Evolutionary conservation across 352 stramenopile species (phyloP).

Genomic region (Phytopythium sindhum): DNA sequence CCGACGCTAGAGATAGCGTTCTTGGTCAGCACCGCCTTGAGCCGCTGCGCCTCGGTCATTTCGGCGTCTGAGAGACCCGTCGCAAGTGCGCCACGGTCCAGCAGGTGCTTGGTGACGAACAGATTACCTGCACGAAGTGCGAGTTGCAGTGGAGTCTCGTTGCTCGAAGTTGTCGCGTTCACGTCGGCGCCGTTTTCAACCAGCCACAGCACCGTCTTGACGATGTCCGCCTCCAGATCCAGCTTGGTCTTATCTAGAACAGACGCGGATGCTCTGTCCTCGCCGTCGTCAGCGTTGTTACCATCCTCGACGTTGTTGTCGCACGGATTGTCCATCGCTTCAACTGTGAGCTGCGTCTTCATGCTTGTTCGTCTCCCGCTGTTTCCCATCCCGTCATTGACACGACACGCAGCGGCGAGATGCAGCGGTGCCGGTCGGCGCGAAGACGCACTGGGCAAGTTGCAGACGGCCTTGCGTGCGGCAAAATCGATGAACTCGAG

Average conservation of each 20-base stretch:
- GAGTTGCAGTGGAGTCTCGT: slow-evolving; percentile 58
- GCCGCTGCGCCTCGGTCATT: slow-evolving; percentile 37
- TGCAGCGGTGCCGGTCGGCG: slow-evolving; percentile 64
- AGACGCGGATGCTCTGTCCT: slow-evolving; percentile 1
- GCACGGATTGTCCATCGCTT: neutral
- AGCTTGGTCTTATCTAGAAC: slow-evolving; percentile 28
- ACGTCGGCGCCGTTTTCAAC: slow-evolving; percentile 69
- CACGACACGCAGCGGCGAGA: slow-evolving; percentile 38
- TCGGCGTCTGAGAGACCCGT: slow-evolving; percentile 37
- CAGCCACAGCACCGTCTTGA: slow-evolving; percentile 69
- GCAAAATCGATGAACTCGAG: slow-evolving; percentile 69
- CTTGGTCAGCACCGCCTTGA: slow-evolving; percentile 56
- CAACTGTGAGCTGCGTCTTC: slow-evolving; percentile 13
- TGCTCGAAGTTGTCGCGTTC: slow-evolving; percentile 41
- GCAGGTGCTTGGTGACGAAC: slow-evolving; percentile 46
- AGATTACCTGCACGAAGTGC: slow-evolving; percentile 47
- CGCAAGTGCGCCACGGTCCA: slow-evolving; percentile 50
- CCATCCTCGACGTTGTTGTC: slow-evolving; percentile 23
- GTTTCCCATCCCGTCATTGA: neutral
- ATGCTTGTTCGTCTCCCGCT: slow-evolving; percentile 2
- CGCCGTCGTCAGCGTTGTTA: slow-evolving; percentile 11
- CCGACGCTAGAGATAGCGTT: slow-evolving; percentile 47
- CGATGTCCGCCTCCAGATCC: slow-evolving; percentile 45
- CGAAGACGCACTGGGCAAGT: slow-evolving; percentile 16
- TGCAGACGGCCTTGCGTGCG: slow-evolving; percentile 44